Evolutionary conservation across 2,329 filamentous ascomycete genomes (phyloP).

Genomic region (Aspergillus niger): DNA sequence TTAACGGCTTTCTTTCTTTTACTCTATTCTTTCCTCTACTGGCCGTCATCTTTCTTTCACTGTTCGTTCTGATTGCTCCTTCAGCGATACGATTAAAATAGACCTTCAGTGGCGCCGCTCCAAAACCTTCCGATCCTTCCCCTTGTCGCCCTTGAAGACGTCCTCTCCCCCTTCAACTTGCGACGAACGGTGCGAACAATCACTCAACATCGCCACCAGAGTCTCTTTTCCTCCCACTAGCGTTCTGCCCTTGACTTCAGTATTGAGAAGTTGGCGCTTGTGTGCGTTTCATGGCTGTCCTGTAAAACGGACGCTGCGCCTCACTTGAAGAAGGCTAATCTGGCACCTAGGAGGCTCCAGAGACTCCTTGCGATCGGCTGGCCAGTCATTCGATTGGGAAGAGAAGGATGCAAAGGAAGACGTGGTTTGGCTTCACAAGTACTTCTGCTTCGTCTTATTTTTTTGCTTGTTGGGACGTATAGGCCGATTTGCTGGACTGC

Average conservation of each 20-base stretch:
- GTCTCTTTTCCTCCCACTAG: neutral
- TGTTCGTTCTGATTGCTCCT: neutral
- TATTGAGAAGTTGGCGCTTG: neutral
- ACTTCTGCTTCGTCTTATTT: neutral
- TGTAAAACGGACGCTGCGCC: neutral
- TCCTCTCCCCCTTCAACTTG: slow-evolving; percentile 1
- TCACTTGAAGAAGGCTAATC: neutral
- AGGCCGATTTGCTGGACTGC: neutral
- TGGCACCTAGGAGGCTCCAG: neutral
- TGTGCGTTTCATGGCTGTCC: neutral
- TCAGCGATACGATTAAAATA: neutral
- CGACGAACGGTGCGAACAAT: neutral
- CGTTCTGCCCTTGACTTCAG: neutral
- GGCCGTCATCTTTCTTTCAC: neutral
- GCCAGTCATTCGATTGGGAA: neutral
- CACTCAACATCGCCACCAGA: neutral
- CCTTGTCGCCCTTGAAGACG: neutral
- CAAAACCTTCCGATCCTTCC: neutral
- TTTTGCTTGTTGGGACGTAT: neutral
- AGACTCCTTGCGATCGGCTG: slow-evolving; percentile 2
- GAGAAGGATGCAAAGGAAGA: slow-evolving; percentile 4
- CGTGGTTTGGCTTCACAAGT: neutral
- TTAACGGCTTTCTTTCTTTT: neutral
- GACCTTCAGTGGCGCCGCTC: slow-evolving; percentile 1
- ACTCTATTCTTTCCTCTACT: neutral